These are phyloP conservation scores for Cercis canadensis DNA, from an alignment of 306 rosid genomes.

Conservation along the genomic window DNA sequence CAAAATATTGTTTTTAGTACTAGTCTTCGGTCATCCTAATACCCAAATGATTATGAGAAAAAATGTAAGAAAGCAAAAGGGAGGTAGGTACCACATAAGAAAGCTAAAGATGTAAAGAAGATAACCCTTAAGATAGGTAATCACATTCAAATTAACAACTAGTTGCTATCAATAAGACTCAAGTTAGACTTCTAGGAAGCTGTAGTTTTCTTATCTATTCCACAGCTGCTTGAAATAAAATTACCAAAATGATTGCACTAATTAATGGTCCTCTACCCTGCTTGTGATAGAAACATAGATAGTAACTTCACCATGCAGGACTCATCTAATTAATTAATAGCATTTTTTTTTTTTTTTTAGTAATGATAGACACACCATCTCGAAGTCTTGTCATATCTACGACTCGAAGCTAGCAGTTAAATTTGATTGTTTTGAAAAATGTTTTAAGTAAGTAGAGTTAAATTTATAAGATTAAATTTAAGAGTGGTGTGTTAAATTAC, in stretches of 20 bases:
- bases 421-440: too few relatives aligned
- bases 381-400: too few relatives aligned
- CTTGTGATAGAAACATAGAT: constrained; percentile 14
- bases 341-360: too few relatives aligned
- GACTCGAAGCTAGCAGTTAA: too few relatives aligned
- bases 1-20: background rate
- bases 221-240: background rate
- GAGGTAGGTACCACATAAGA: too few relatives aligned
- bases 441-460: too few relatives aligned
- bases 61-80: background rate
- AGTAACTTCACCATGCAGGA: constrained; percentile 14
- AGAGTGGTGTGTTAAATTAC: too few relatives aligned
- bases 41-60: constrained; percentile 1
- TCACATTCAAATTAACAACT: constrained; percentile 25
- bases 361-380: too few relatives aligned
- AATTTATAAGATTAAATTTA: too few relatives aligned
- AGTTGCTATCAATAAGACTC: constrained; percentile 12
- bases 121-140: background rate
- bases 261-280: background rate
- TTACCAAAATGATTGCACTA: background rate
- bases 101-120: constrained; percentile 20
- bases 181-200: background rate
- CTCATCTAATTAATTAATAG: constrained; percentile 11
- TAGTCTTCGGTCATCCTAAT: background rate
- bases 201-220: background rate